These are phyloP conservation scores for Globisporangium emineosum DNA, from an alignment of 352 stramenopile species.

Conservation along the genomic window DNA sequence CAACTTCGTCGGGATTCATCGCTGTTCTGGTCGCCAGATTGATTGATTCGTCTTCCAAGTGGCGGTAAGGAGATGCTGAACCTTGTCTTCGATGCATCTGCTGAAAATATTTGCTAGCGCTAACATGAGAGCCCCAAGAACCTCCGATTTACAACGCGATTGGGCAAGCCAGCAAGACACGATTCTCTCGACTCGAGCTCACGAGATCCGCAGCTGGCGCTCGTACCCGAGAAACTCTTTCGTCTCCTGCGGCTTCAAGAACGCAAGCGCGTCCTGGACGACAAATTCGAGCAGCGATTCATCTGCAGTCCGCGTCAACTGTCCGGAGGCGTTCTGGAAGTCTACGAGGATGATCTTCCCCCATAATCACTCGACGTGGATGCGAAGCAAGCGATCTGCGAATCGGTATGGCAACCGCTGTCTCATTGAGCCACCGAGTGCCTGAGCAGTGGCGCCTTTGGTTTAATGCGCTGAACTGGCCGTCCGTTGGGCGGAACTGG, in stretches of 20 bases:
- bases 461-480: background rate
- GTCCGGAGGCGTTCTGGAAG: constrained; percentile 10
- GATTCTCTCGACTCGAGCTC: background rate
- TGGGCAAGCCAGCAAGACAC: background rate
- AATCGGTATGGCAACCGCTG: constrained; percentile 9
- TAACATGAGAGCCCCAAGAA: too few relatives aligned
- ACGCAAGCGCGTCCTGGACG: constrained; percentile 13
- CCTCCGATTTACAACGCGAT: too few relatives aligned
- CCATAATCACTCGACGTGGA: constrained; percentile 25
- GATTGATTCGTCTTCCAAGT: background rate
- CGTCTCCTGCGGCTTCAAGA: constrained; percentile 15
- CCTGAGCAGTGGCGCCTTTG: background rate
- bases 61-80: too few relatives aligned
- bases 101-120: too few relatives aligned
- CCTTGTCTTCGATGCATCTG: too few relatives aligned
- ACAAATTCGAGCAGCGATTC: constrained; percentile 14
- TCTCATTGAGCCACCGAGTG: background rate
- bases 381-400: constrained; percentile 14
- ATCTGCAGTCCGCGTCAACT: constrained; percentile 10
- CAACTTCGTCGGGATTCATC: background rate
- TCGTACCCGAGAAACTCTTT: constrained; percentile 10
- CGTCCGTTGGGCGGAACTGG: background rate
- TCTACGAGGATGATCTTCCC: constrained; percentile 26
- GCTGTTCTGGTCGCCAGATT: background rate
- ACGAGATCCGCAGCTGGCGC: constrained; percentile 14